Conservation (phyloP, 2,329 filamentous ascomycete genomes). For the Phialophora tarda region DNA sequence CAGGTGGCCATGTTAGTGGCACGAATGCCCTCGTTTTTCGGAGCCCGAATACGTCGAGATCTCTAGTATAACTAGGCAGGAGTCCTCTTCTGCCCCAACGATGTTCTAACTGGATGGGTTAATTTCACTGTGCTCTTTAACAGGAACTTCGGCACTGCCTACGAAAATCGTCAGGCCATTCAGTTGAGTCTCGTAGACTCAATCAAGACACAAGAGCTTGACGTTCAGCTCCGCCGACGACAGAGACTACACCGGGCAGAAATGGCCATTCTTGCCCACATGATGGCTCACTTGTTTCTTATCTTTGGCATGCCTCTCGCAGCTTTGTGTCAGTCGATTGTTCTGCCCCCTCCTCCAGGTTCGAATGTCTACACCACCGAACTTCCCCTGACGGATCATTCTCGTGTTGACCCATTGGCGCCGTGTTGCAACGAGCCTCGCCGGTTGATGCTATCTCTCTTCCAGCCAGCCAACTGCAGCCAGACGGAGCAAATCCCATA, state of each 20-base stretch:
- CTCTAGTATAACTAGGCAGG: neutral
- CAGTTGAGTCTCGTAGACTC: neutral
- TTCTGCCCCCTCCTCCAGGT: slow-evolving; percentile 16
- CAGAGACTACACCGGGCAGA: neutral
- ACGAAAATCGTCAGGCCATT: neutral
- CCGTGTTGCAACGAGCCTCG: slow-evolving; percentile 25
- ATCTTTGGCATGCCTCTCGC: neutral
- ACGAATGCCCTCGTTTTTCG: neutral
- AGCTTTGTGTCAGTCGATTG: slow-evolving; percentile 1
- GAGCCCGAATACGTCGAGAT: neutral
- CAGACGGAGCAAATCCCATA: slow-evolving; percentile 34
- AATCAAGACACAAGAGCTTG: neutral
- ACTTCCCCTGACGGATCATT: slow-evolving; percentile 25
- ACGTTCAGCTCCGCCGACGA: neutral
- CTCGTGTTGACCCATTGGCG: slow-evolving; percentile 23
- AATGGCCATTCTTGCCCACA: neutral
- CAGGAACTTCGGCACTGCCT: neutral
- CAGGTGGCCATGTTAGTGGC: neutral
- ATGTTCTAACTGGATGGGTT: neutral
- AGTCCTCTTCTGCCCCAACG: neutral
- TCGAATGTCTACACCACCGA: slow-evolving; percentile 22
- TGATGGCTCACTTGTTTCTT: neutral
- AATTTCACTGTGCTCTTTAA: neutral
- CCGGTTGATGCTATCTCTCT: slow-evolving; percentile 26
- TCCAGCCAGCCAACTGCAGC: slow-evolving; percentile 24